Evolutionary conservation across 2,329 filamentous ascomycete genomes (phyloP).

Genomic region (Sporothrix curviconia): DNA sequence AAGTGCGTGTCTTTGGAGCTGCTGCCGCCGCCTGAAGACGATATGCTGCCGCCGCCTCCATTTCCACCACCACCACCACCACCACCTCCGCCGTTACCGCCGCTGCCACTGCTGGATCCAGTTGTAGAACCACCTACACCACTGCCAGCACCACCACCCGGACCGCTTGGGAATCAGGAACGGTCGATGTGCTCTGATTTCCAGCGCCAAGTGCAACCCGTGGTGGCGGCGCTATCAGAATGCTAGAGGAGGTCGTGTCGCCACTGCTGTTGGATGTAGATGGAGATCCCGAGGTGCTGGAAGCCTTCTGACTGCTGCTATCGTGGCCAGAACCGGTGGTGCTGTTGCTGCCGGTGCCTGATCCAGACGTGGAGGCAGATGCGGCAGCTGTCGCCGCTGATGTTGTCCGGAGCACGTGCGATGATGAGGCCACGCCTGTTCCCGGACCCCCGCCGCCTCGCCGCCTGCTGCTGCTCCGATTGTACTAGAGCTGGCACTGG

Average conservation of each 20-base stretch:
- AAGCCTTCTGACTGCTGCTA: neutral
- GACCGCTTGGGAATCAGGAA: neutral
- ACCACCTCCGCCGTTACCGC: slow-evolving; percentile 8
- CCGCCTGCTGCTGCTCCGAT: slow-evolving; percentile 21
- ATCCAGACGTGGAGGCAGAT: neutral
- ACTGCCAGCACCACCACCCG: slow-evolving; percentile 14
- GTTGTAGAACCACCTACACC: neutral
- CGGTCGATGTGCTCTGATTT: neutral
- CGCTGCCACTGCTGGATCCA: neutral
- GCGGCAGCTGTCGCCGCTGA: slow-evolving; percentile 20
- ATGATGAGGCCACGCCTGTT: slow-evolving; percentile 11
- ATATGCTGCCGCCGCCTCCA: neutral
- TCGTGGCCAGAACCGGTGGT: slow-evolving; percentile 21
- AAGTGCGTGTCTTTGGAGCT: slow-evolving; percentile 8
- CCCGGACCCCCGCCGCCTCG: slow-evolving; percentile 19
- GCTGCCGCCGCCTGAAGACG: neutral
- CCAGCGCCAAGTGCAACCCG: slow-evolving; percentile 28
- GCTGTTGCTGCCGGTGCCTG: neutral
- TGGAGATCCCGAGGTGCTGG: slow-evolving; percentile 12
- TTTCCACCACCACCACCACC: slow-evolving; percentile 6
- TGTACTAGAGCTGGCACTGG: neutral
- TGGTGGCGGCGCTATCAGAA: slow-evolving; percentile 35
- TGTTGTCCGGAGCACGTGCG: slow-evolving; percentile 28
- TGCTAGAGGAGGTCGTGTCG: slow-evolving; percentile 15
- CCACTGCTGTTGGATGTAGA: slow-evolving; percentile 20